Evolutionary conservation across 306 rosid species (phyloP).

Genomic region (Sicyos baderoa): DNA sequence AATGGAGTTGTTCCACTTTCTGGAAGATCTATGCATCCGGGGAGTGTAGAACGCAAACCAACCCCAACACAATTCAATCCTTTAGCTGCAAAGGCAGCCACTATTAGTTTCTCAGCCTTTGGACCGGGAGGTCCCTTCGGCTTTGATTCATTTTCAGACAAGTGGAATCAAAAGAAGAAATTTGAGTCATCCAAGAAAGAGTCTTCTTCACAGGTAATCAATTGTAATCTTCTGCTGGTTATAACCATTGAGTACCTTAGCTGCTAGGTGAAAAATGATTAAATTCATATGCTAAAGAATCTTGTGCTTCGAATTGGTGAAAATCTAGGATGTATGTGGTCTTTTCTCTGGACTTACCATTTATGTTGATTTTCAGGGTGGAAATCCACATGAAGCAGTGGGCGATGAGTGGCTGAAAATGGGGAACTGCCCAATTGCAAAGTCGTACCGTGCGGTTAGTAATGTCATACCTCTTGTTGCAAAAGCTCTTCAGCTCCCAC

Average conservation of each 20-base stretch:
- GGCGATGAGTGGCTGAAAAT: slow-evolving; percentile 81
- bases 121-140: slow-evolving; percentile 83
- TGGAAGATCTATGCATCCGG: slow-evolving; percentile 47
- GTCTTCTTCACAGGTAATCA: slow-evolving; percentile 53
- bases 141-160: slow-evolving; percentile 69
- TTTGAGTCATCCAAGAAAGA: slow-evolving; percentile 63
- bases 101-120: slow-evolving; percentile 90
- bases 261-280: background rate
- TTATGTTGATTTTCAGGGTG: slow-evolving; percentile 44
- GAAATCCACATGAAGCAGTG: slow-evolving; percentile 61
- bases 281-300: background rate
- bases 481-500: slow-evolving; percentile 75
- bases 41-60: slow-evolving; percentile 37
- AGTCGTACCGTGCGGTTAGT: slow-evolving; percentile 86
- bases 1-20: slow-evolving; percentile 95
- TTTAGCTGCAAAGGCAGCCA: slow-evolving; percentile 95
- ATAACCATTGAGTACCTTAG: background rate
- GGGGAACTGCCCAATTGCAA: slow-evolving; percentile 89
- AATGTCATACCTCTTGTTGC: slow-evolving; percentile 80
- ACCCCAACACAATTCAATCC: slow-evolving; percentile 70
- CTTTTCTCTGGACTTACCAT: slow-evolving; percentile 7
- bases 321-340: background rate
- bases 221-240: background rate
- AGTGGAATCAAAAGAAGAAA: slow-evolving; percentile 69
- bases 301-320: background rate